Evolutionary conservation across 1,284 basidiomycete genomes (phyloP).

Genomic region (Tetrapyrgos nigripes): DNA sequence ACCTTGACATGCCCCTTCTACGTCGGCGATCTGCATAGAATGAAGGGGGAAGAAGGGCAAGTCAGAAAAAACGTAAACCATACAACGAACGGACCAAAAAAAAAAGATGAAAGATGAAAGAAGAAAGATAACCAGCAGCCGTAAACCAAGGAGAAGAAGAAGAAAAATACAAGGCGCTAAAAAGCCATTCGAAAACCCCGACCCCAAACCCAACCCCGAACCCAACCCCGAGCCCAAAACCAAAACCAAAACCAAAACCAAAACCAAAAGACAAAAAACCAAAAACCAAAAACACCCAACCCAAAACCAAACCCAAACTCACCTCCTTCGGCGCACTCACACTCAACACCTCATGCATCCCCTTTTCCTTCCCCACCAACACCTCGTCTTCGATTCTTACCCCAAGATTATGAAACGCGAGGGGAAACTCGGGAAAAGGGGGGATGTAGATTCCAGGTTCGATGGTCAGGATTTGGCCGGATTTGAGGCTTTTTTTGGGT

Average conservation of each 20-base stretch:
- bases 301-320: too few relatives aligned
- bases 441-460: slow-evolving; percentile 91
- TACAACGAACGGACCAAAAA: too few relatives aligned
- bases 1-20: slow-evolving; percentile 89
- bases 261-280: too few relatives aligned
- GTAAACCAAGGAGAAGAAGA: slow-evolving; percentile 3
- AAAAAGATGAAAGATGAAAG: not conserved
- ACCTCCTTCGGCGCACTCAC: slow-evolving; percentile 90
- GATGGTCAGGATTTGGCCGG: slow-evolving; percentile 89
- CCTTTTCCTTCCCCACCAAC: slow-evolving; percentile 70
- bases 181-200: too few relatives aligned
- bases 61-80: not conserved
- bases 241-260: too few relatives aligned
- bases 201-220: too few relatives aligned
- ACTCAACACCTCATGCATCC: slow-evolving; percentile 67
- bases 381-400: slow-evolving; percentile 95
- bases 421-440: slow-evolving; percentile 76
- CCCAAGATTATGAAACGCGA: slow-evolving; percentile 87
- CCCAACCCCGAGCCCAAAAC: too few relatives aligned
- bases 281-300: too few relatives aligned
- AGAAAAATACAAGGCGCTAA: slow-evolving; percentile 4
- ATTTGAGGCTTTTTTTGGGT: slow-evolving; percentile 68
- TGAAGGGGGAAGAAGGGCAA: slow-evolving; percentile 4
- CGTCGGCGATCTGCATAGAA: slow-evolving; percentile 68
- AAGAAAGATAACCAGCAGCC: too few relatives aligned